Conservation (phyloP, 2,329 filamentous ascomycete genomes). For the Penicillium fuscoglaucum region DNA sequence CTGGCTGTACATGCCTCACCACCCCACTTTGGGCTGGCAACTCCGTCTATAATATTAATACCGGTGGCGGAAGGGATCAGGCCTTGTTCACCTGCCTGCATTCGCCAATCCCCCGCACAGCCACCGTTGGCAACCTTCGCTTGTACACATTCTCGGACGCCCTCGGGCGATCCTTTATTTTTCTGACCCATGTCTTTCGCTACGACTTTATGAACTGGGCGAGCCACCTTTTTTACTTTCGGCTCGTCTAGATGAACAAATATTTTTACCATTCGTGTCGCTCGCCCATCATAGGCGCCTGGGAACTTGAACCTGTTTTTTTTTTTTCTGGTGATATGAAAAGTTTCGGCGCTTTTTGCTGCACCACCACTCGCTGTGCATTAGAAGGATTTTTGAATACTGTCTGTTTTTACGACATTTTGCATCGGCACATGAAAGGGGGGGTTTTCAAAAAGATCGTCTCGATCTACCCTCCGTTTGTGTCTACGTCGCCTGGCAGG, state of each 20-base stretch:
- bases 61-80: conserved; percentile 27
- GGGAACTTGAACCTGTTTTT: conserved; percentile 30
- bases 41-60: conserved; percentile 46
- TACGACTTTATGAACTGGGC: conserved; percentile 33
- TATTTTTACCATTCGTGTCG: conserved; percentile 39
- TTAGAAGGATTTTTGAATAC: conserved; percentile 31
- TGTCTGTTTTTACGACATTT: conserved; percentile 30
- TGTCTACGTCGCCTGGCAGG: conserved; percentile 21
- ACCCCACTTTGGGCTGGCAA: conserved; percentile 18
- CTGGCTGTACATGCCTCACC: conserved; percentile 42
- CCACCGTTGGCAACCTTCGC: conserved; percentile 40
- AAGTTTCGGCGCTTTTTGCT: conserved; percentile 33
- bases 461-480: conserved; percentile 7
- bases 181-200: conserved; percentile 39
- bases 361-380: conserved; percentile 45
- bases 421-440: conserved; percentile 36
- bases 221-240: conserved; percentile 30
- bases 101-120: conserved; percentile 16
- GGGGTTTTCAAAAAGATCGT: conserved; percentile 1
- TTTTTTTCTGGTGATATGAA: conserved; percentile 24
- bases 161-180: conserved; percentile 22
- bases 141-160: conserved; percentile 34
- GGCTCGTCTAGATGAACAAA: conserved; percentile 36
- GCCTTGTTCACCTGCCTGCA: conserved; percentile 16
- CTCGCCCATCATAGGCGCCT: conserved; percentile 43